Evolutionary conservation across 2,329 filamentous ascomycete species (phyloP), one percentile per base, ranked within the genome.

Genomic region (Arthroderma sp.): DNA sequence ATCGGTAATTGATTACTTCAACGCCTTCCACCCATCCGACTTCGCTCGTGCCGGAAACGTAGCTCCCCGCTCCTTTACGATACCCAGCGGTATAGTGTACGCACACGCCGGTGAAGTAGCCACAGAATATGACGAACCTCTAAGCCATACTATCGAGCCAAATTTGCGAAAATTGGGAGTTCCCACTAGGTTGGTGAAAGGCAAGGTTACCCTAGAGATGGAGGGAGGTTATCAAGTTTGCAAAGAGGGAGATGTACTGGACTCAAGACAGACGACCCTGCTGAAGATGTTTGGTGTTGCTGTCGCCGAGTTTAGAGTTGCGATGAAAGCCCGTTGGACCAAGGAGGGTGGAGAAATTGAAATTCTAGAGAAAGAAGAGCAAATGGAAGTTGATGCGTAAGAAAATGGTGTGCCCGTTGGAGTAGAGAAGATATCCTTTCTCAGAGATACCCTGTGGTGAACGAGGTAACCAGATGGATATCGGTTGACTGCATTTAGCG

Each of bases 211-310:
- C 52, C 71, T 96, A 42, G 80, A 83, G 52, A 52, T 67, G 57
- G 55, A 65, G 54, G 73, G 72, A 41, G 70, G 71, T 27, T 93
- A 88, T 61, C 74, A 74, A 6, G 79, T 98, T 41, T 96, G 89
- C 69, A 80, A 79, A 57, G 81, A 87, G 64, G 91, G 89, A 7
- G 78, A 95, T 60, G 74, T 79, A 38, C 68, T 98, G 53, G 88
- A 95, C 65, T 88, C 84, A 53, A 77, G 89, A 56, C 91, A 98
- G 74, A 95, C 91, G 46, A 82, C 87, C 52, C 69, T 98, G 59
- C 66, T 98, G 65, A 96, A 96, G 77, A 73, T 94, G 57, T 96
- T 98, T 67, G 83, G 86, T 43, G 78, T 95, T 46, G 85, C 84
- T 50, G 78, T 91, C 66, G 85, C 86, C 47, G 87, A 96, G 69